These are phyloP conservation scores for Trichoderma sp. DNA, from an alignment of 2,329 filamentous ascomycete genomes.

Conservation along the genomic window DNA sequence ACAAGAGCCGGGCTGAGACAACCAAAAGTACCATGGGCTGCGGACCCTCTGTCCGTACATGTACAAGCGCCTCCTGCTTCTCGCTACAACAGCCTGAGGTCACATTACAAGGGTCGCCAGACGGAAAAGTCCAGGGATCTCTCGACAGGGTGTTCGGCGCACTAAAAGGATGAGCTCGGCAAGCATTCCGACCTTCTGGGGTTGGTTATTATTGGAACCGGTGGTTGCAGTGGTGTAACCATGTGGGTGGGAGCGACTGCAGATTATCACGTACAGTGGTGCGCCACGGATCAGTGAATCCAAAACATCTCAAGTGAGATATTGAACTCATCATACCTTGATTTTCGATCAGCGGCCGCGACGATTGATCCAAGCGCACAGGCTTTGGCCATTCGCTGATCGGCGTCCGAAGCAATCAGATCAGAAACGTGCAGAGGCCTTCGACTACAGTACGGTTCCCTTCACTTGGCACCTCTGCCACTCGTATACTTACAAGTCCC, in stretches of 20 bases:
- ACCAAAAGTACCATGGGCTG: slow-evolving; percentile 23
- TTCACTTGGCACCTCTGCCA: not conserved
- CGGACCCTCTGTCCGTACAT: not conserved
- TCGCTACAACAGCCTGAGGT: slow-evolving; percentile 13
- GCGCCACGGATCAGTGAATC: slow-evolving; percentile 11
- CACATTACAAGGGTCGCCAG: slow-evolving; percentile 18
- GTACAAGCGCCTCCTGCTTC: slow-evolving; percentile 5
- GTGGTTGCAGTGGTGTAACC: slow-evolving; percentile 23
- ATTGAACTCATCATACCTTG: not conserved
- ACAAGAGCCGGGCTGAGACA: slow-evolving; percentile 13
- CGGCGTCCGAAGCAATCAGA: not conserved
- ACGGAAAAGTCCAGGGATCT: slow-evolving; percentile 5
- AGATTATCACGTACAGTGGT: slow-evolving; percentile 16
- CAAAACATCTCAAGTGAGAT: slow-evolving; percentile 21
- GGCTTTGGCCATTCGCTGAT: slow-evolving; percentile 6
- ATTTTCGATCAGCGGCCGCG: not conserved
- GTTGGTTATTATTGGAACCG: slow-evolving; percentile 26
- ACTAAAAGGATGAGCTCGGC: slow-evolving; percentile 27
- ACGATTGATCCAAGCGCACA: slow-evolving; percentile 16
- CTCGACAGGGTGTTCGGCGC: slow-evolving; percentile 27
- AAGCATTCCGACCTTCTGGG: slow-evolving; percentile 26
- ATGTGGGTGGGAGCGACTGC: slow-evolving; percentile 20
- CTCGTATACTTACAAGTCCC: not conserved
- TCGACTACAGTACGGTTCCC: not conserved
- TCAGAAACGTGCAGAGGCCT: slow-evolving; percentile 8